These are phyloP conservation scores for Monilinia laxa DNA, from an alignment of 2,329 filamentous ascomycete species.

Conservation along the genomic window DNA sequence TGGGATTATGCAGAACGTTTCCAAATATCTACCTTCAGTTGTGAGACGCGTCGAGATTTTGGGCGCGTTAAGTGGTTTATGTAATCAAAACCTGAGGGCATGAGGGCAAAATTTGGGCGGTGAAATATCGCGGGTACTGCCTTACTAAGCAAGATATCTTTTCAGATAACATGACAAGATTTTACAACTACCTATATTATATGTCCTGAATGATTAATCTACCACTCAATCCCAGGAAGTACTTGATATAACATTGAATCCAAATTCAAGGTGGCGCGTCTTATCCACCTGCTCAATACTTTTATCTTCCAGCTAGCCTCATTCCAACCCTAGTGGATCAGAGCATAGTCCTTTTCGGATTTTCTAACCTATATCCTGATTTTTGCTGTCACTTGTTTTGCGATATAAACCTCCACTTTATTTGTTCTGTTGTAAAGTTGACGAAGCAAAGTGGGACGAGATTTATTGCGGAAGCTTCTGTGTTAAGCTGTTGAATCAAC, in stretches of 20 bases:
- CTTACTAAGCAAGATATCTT: background rate
- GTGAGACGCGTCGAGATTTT: conserved; percentile 23
- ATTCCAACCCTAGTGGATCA: too few relatives aligned
- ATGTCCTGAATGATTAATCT: too few relatives aligned
- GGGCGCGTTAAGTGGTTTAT: conserved; percentile 24
- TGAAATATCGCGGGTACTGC: background rate
- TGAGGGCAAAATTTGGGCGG: background rate
- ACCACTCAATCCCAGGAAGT: too few relatives aligned
- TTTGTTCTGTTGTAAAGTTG: background rate
- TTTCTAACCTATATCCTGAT: background rate
- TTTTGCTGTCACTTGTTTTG: background rate
- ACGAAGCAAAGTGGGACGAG: background rate
- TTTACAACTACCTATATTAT: too few relatives aligned
- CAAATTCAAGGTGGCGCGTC: too few relatives aligned
- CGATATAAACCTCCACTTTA: background rate
- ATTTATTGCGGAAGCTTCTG: background rate
- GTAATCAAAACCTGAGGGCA: background rate
- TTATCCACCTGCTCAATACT: too few relatives aligned
- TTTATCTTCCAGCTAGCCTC: too few relatives aligned
- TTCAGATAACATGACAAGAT: too few relatives aligned
- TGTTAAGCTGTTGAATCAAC: background rate
- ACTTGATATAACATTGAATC: too few relatives aligned
- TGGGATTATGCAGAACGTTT: background rate
- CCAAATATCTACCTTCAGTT: background rate
- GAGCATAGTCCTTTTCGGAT: too few relatives aligned